Evolutionary conservation across 2,329 filamentous ascomycete species (phyloP).

Genomic region (Neophaeococcomyces mojaviensis): DNA sequence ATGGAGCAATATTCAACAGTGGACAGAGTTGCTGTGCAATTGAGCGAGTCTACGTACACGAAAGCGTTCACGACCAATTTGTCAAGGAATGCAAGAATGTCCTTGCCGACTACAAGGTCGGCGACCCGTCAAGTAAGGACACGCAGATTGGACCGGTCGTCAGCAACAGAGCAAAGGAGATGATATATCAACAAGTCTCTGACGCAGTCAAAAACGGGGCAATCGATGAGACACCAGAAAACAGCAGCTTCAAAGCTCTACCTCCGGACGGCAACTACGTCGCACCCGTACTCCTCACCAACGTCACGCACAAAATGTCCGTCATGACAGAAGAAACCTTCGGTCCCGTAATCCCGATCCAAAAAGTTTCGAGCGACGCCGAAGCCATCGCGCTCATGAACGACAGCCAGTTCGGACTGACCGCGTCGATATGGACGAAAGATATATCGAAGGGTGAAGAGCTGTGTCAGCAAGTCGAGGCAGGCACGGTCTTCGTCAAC

Average conservation of each 20-base stretch:
- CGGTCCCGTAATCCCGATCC: slow-evolving; percentile 82
- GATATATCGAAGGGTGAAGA: slow-evolving; percentile 68
- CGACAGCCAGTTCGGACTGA: slow-evolving; percentile 86
- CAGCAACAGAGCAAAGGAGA: slow-evolving; percentile 67
- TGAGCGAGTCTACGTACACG: slow-evolving; percentile 85
- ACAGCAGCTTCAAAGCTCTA: slow-evolving; percentile 64
- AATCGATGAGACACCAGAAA: slow-evolving; percentile 73
- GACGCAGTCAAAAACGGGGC: slow-evolving; percentile 80
- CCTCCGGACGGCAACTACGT: slow-evolving; percentile 82
- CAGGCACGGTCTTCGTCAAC: slow-evolving; percentile 94
- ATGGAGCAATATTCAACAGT: slow-evolving; percentile 94
- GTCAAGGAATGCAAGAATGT: slow-evolving; percentile 72
- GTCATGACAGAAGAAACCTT: slow-evolving; percentile 96
- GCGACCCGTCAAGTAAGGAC: slow-evolving; percentile 71
- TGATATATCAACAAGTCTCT: slow-evolving; percentile 69
- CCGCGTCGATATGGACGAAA: slow-evolving; percentile 96
- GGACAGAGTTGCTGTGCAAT: slow-evolving; percentile 96
- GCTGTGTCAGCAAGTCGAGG: slow-evolving; percentile 73
- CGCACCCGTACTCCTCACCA: slow-evolving; percentile 71
- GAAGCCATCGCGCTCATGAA: slow-evolving; percentile 87
- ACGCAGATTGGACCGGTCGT: slow-evolving; percentile 87
- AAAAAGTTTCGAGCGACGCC: slow-evolving; percentile 72
- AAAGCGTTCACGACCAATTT: slow-evolving; percentile 75
- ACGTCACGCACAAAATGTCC: slow-evolving; percentile 72
- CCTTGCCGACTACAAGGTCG: slow-evolving; percentile 71